Evolutionary conservation across 140 eudicot genomes (phyloP).

Genomic region (Erigeron philadelphicus): DNA sequence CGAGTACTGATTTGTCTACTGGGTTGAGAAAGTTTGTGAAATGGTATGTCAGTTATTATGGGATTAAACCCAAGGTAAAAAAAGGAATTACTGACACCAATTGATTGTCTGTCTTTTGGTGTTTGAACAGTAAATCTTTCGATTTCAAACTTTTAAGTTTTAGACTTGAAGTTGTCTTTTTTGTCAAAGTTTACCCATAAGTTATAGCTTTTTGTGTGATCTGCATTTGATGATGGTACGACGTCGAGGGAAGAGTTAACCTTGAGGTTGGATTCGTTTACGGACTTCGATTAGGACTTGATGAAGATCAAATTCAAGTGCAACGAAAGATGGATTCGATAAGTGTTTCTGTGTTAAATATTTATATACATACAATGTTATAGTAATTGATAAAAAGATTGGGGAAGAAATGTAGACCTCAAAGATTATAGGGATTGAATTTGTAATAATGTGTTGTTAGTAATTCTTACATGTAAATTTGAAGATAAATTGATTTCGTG

Average conservation of each 20-base stretch:
- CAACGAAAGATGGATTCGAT: not conserved
- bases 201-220: too few species aligned
- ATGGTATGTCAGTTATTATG: conserved; percentile 73
- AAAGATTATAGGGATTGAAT: conserved; percentile 11
- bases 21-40: conserved; percentile 70
- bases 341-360: not conserved
- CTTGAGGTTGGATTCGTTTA: not conserved
- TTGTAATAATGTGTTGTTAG: conserved; percentile 31
- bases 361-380: conserved; percentile 14
- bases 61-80: conserved; percentile 49
- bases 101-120: not conserved
- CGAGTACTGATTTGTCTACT: conserved; percentile 61
- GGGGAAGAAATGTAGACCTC: conserved; percentile 27
- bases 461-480: conserved; percentile 23
- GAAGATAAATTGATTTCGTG: conserved; percentile 29
- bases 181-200: too few species aligned
- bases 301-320: not conserved
- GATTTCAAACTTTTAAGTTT: too few species aligned
- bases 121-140: too few species aligned
- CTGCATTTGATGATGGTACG: not conserved
- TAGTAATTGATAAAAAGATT: conserved; percentile 8
- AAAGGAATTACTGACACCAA: conserved; percentile 27
- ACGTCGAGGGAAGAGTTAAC: not conserved
- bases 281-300: not conserved
- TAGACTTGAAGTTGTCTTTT: too few species aligned